Evolutionary conservation across 495 filamentous ascomycete genomes (phyloP), one percentile per base, ranked within the genome.

Genomic region (Trichoderma gamsii): DNA sequence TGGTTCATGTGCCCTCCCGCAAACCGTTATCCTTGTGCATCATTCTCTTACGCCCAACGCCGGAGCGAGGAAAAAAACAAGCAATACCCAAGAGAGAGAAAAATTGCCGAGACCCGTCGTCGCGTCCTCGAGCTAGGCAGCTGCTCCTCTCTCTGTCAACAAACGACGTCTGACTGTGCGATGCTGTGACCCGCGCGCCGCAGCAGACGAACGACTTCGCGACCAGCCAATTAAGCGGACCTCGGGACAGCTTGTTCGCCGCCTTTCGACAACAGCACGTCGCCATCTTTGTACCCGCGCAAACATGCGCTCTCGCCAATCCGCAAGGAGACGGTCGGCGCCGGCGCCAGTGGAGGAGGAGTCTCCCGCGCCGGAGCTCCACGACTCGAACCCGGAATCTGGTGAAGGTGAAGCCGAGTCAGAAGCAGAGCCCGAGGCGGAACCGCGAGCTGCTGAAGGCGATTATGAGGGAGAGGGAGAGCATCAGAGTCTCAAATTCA

Each of bases 401-500:
- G 64, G 41, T 11, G 59, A n/a, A n/a, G n/a, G 59, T 23, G 13
- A 27, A 64, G 51, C 27, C 12, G 51, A 63, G 35, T 11, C 46
- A 3, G 51, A 32, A 25, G 9, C 66, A 4, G 67, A 49, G 16
- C 41, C 59, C 18, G 73, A 77, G 72, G 73, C 72, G 66, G 76
- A 72, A 43, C 70, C 73, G 44, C 74, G 76, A 63, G 67, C 7
- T 11, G 67, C 63, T 11, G 67, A 68, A 38, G 56, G 16, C 15
- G 44, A 41, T n/a, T n/a, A 66, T 25, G 65, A 44, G n/a, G 65
- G 43, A 32, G 65, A 66, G 74, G 65, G 43, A 32, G 65, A 66
- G 74, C 27, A 75, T 76, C 35, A 69, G 66, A 29, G 41, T 15
- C 83, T 93, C 27, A 76, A 85, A 70, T 97, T 98, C 85, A 87